Evolutionary conservation across 768 basidiomycete genomes (phyloP), one percentile per base, ranked within the genome.

Genomic region (Stropharia rugosoannulata): DNA sequence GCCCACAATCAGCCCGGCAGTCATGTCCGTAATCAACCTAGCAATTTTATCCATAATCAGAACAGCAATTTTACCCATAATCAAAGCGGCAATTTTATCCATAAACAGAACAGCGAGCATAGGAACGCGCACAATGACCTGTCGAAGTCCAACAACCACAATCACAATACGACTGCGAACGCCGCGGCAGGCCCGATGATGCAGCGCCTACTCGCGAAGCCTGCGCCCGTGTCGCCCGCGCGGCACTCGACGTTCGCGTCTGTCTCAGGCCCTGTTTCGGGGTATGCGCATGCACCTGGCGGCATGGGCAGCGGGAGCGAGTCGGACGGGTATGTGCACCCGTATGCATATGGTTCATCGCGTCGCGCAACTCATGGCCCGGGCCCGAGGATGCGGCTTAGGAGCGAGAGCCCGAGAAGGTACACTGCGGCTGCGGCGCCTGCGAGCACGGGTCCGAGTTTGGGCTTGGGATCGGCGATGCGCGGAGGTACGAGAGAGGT

Each of bases 191-290:
- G 57, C 12, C 59, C 60, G 27, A 61, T 64, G 58, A 69, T 77
- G 43, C 75, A 74, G 64, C 69, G 66, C 9, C 64, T 77, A 1
- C 63, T 77, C 10, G 64, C 68, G 1, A 75, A 69, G 49, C 71
- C 75, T 5, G 59, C 66, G 0, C 47, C 63, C 1, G 58, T 66
- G 39, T 59, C 48, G 32, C 43, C 58, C 5, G 38, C 47, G 13
- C 32, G 35, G 19, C 43, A 25, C 12, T 8, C 5, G 18, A 16
- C 38, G 38, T 44, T 44, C 22, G 43, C 22, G 22, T 22, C 22
- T 4, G 22, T 22, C 22, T 22, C 22, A 22, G 22, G 22, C 22
- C 22, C 22, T 22, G 2, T 22, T 32, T 32, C 29, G 5, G 29
- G 29, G 7, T 7, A 32, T 10, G 29, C 29, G 29, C 9, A 6